Conservation (phyloP, 2,329 filamentous ascomycete species). For the Fusarium chuoi region DNA sequence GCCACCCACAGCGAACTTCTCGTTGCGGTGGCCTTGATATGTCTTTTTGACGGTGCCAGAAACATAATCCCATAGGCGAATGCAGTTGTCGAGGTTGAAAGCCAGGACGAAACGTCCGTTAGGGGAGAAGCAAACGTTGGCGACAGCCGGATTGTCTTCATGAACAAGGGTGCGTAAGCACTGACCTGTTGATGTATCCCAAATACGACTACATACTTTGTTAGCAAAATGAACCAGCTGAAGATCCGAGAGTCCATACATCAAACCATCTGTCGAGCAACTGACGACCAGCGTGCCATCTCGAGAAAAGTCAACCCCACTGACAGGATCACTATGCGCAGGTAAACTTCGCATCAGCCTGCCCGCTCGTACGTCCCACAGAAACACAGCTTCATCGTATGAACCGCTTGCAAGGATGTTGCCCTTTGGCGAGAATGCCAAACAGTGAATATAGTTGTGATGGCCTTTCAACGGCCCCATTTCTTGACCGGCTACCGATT, state of each 20-base stretch:
- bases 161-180: slow-evolving; percentile 95
- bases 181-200: slow-evolving; percentile 95
- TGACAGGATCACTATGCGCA: slow-evolving; percentile 94
- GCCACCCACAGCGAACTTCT: slow-evolving; percentile 84
- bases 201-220: slow-evolving; percentile 72
- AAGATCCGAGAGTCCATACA: slow-evolving; percentile 61
- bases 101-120: slow-evolving; percentile 95
- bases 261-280: slow-evolving; percentile 90
- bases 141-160: slow-evolving; percentile 92
- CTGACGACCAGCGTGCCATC: slow-evolving; percentile 94
- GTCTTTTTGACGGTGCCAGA: slow-evolving; percentile 94
- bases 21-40: slow-evolving; percentile 91
- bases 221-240: slow-evolving; percentile 24
- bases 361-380: slow-evolving; percentile 94
- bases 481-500: slow-evolving; percentile 51
- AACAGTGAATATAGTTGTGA: slow-evolving; percentile 93
- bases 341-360: slow-evolving; percentile 89
- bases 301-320: slow-evolving; percentile 89
- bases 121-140: slow-evolving; percentile 89
- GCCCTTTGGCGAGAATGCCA: slow-evolving; percentile 97
- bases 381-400: slow-evolving; percentile 95
- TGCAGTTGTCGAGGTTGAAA: slow-evolving; percentile 88
- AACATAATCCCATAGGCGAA: slow-evolving; percentile 95
- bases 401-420: slow-evolving; percentile 96
- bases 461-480: slow-evolving; percentile 79